Conservation (phyloP, 805 yeast species). For the Starmerella apicola region DNA sequence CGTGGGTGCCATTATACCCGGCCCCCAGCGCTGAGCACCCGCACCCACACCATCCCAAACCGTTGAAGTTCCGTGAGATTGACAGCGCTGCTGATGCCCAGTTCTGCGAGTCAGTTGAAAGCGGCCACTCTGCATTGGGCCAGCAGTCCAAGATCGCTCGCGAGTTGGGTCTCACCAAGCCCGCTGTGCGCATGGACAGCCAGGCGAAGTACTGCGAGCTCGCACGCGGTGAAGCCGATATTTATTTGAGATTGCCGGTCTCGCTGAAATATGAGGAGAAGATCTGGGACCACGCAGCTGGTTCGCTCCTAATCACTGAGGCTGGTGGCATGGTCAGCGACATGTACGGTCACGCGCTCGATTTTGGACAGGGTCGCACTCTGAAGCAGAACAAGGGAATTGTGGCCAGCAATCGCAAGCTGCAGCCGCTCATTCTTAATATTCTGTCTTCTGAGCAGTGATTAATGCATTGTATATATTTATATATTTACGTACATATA, state of each 20-base stretch:
- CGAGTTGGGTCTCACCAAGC: conserved; percentile 43
- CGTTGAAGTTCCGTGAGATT: conserved; percentile 42
- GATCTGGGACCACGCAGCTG: conserved; percentile 99
- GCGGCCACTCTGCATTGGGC: conserved; percentile 85
- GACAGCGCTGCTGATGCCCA: conserved; percentile 39
- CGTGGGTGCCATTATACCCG: conserved; percentile 34
- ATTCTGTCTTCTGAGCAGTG: conserved; percentile 6
- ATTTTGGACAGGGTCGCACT: conserved; percentile 78
- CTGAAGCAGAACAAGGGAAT: conserved; percentile 71
- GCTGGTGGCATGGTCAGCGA: conserved; percentile 90
- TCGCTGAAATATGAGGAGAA: conserved; percentile 70
- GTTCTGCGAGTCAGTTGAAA: conserved; percentile 89
- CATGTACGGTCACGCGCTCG: conserved; percentile 56
- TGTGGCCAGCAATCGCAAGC: conserved; percentile 42
- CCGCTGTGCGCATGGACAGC: conserved; percentile 70
- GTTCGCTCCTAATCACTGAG: conserved; percentile 72
- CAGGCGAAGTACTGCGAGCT: conserved; percentile 93
- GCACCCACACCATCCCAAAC: conserved; percentile 6
- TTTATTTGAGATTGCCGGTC: conserved; percentile 79
- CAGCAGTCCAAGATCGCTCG: conserved; percentile 67
- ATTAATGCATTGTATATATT: background rate
- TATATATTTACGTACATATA: background rate
- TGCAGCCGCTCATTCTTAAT: conserved; percentile 13
- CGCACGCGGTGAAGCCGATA: conserved; percentile 83
- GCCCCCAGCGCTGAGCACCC: conserved; percentile 22